These are phyloP conservation scores for Aspergillus eucalypticola DNA, from an alignment of 2,329 filamentous ascomycete species.

Conservation along the genomic window DNA sequence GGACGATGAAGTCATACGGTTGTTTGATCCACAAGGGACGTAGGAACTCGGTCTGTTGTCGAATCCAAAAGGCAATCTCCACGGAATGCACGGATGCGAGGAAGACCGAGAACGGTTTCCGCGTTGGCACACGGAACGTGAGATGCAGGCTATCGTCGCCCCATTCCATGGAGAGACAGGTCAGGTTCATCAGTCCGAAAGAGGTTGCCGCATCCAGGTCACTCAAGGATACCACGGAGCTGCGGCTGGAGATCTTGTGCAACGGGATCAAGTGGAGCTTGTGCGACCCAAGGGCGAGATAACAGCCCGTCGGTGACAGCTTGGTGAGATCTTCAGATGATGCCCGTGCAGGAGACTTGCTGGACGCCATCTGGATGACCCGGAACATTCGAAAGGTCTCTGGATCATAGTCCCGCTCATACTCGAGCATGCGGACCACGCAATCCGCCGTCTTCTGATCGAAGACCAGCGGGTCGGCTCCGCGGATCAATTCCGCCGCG, in stretches of 20 bases:
- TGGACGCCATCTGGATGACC: slow-evolving; percentile 63
- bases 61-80: slow-evolving; percentile 64
- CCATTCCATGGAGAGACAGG: slow-evolving; percentile 59
- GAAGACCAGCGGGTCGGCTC: slow-evolving; percentile 54
- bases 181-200: slow-evolving; percentile 65
- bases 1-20: slow-evolving; percentile 64
- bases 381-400: slow-evolving; percentile 68
- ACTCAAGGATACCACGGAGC: slow-evolving; percentile 56
- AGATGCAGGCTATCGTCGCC: slow-evolving; percentile 68
- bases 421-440: slow-evolving; percentile 62
- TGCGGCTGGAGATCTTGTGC: slow-evolving; percentile 57
- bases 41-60: slow-evolving; percentile 62
- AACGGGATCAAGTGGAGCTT: slow-evolving; percentile 69
- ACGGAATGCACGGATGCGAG: slow-evolving; percentile 65
- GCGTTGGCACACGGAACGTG: slow-evolving; percentile 62
- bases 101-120: slow-evolving; percentile 57
- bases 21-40: slow-evolving; percentile 66
- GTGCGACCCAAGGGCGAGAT: slow-evolving; percentile 68
- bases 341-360: slow-evolving; percentile 56
- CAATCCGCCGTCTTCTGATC: slow-evolving; percentile 63
- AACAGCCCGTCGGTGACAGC: slow-evolving; percentile 64
- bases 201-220: slow-evolving; percentile 55
- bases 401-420: slow-evolving; percentile 68
- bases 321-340: slow-evolving; percentile 69
- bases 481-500: slow-evolving; percentile 58